Base-by-base conservation (phyloP, 106 monocot species). In the Platanthera guangdongensis region DNA sequence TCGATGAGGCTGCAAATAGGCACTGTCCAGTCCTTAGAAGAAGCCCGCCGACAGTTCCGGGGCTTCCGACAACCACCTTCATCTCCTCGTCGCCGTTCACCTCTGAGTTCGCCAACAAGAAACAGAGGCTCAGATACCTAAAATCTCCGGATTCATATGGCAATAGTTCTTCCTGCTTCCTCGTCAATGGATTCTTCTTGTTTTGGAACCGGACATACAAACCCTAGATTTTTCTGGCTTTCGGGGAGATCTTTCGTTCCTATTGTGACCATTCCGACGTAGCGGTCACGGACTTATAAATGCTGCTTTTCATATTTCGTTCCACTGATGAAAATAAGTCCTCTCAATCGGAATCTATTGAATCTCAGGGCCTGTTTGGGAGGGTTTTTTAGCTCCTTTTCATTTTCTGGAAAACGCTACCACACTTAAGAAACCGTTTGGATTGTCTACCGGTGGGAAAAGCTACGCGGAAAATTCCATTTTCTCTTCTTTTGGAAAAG, bases 41-140 rank as follows among this genome's bases (percentile, higher is more conserved):
- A 60, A 85, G 57, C 28, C 85, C 85, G 64, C 82, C 75, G 5
- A 79, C 47, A 3, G 85, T 85, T 3, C 85, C 85, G 0, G 85
- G 85, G 68, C 85, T 82, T 68, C 85, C 85, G 16, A 78, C 19
- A 15, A 85, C 7, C 49, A 81, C 69, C 81, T 82, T 85, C 85
- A 85, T 85, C 79, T 50, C 79, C 51, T 53, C 19, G 47, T 50
- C 50, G 49, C 50, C 72, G 19, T 51, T 51, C 51, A 51, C 16
- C 12, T 65, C 11, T 32, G 32, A 25, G 32, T 65, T 47, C 47
- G 16, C 47, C 45, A 46, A 8, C 12, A 70, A 47, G 46, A 70
- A 48, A 9, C 2, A 45, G 32, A 16, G 16, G 47, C 25, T 70
- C 48, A 47, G 47, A 70, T 46, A 70, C 47, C 47, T 15, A 47